Conservation (phyloP, 2,329 filamentous ascomycete species). For the Elsinoe ampelina region DNA sequence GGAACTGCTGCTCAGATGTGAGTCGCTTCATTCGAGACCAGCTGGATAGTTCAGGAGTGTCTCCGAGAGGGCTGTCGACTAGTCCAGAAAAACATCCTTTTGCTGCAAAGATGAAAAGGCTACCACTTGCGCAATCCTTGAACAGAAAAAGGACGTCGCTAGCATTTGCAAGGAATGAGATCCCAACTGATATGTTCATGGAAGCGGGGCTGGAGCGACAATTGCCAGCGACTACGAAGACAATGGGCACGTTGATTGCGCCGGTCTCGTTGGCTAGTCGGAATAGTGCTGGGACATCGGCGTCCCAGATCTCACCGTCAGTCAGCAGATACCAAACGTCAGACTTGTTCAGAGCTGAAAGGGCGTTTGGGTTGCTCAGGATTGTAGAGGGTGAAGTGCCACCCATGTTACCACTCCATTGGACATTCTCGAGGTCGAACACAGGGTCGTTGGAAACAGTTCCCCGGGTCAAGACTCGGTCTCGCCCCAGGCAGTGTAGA, state of each 20-base stretch:
- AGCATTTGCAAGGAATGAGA: conserved; percentile 6
- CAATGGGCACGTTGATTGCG: background rate
- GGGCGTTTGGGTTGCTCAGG: background rate
- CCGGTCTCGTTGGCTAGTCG: background rate
- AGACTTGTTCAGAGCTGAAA: background rate
- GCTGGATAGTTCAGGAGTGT: background rate
- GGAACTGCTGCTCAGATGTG: background rate
- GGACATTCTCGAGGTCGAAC: background rate
- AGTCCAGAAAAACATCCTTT: background rate
- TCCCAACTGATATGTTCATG: background rate
- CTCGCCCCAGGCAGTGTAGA: background rate
- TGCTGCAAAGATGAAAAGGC: background rate
- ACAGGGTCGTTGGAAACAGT: background rate
- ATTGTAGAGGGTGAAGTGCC: background rate
- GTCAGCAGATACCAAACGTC: background rate
- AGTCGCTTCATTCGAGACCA: background rate
- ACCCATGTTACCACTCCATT: background rate
- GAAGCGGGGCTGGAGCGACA: background rate
- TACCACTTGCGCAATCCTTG: background rate
- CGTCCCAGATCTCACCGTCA: background rate
- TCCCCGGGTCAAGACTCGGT: background rate
- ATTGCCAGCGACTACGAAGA: background rate
- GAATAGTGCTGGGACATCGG: background rate
- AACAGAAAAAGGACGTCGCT: background rate
- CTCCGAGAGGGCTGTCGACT: background rate